Evolutionary conservation across 164 flowering plant genomes (phyloP).

Genomic region (Aristolochia fimbriata): DNA sequence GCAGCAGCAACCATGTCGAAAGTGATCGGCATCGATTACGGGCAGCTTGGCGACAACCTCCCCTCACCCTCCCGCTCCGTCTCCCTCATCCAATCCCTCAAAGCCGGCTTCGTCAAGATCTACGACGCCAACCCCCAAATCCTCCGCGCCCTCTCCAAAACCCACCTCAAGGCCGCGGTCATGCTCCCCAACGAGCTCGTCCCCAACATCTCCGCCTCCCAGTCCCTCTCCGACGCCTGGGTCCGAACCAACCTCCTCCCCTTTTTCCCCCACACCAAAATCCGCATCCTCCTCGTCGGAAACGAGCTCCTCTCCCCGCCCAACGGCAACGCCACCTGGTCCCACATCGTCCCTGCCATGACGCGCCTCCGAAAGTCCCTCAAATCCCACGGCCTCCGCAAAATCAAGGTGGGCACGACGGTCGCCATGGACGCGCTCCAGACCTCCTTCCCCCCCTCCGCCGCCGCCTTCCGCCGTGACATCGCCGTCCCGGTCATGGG

Average conservation of each 20-base stretch:
- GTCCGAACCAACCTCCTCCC: conserved; percentile 49
- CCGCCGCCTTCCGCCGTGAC: conserved; percentile 64
- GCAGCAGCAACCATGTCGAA: conserved; percentile 44
- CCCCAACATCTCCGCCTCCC: conserved; percentile 40
- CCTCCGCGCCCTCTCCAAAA: conserved; percentile 42
- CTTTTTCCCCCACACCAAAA: conserved; percentile 44
- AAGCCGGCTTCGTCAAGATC: conserved; percentile 52
- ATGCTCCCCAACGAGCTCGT: conserved; percentile 78
- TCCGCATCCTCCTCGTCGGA: conserved; percentile 73
- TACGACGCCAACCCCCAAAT: conserved; percentile 63
- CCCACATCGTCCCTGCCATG: conserved; percentile 69
- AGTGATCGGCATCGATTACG: conserved; percentile 64
- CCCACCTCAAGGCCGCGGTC: conserved; percentile 53
- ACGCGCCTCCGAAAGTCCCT: conserved; percentile 37
- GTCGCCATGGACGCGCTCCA: conserved; percentile 67
- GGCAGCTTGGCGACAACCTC: conserved; percentile 76
- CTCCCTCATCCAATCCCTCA: conserved; percentile 42
- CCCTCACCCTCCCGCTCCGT: conserved; percentile 32
- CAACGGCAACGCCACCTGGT: conserved; percentile 28
- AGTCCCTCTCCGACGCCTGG: conserved; percentile 58
- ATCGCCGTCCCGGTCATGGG: conserved; percentile 35
- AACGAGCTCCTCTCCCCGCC: conserved; percentile 58
- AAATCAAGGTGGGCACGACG: conserved; percentile 73
- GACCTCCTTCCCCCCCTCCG: conserved; percentile 76
- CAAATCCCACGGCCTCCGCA: conserved; percentile 22